phyloP scores from a whole-genome alignment of 768 basidiomycete species.

The Rhizopogon vinicolor region DNA sequence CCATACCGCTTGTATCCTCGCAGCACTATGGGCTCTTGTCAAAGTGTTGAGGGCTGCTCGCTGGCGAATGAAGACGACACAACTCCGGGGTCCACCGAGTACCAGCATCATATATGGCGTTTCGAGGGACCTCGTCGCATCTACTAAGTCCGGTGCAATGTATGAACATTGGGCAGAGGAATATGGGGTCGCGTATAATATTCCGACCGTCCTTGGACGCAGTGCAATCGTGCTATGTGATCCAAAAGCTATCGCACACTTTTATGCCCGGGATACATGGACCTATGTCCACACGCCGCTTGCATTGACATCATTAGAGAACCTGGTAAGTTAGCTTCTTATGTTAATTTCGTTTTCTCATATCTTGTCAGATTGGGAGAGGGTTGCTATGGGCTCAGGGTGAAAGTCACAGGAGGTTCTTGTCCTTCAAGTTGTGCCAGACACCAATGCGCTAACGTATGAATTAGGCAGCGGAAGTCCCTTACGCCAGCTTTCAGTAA shows the following conservation, averaged over 20 bases:
- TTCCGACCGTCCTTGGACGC: conserved; percentile 33
- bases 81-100: conserved; percentile 38
- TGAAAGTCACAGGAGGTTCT: conserved; percentile 39
- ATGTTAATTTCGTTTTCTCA: not conserved
- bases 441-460: conserved; percentile 1
- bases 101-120: conserved; percentile 39
- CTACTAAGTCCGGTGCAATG: conserved; percentile 26
- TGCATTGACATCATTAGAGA: conserved; percentile 30
- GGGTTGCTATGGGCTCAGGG: conserved; percentile 29
- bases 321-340: conserved; percentile 14
- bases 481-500: conserved; percentile 20
- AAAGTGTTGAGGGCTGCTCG: conserved; percentile 4
- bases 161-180: conserved; percentile 40
- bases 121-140: conserved; percentile 20
- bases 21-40: conserved; percentile 7
- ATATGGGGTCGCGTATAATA: conserved; percentile 39
- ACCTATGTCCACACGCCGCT: conserved; percentile 36
- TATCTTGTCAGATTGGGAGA: conserved; percentile 10
- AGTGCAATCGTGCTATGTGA: conserved; percentile 34
- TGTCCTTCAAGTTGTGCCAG: not conserved
- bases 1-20: not conserved
- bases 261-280: conserved; percentile 45
- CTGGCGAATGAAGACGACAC: conserved; percentile 22
- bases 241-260: conserved; percentile 44
- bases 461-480: conserved; percentile 19